Evolutionary conservation across 139 green algal species (phyloP).

Genomic region (Edaphochlamys debaryana): DNA sequence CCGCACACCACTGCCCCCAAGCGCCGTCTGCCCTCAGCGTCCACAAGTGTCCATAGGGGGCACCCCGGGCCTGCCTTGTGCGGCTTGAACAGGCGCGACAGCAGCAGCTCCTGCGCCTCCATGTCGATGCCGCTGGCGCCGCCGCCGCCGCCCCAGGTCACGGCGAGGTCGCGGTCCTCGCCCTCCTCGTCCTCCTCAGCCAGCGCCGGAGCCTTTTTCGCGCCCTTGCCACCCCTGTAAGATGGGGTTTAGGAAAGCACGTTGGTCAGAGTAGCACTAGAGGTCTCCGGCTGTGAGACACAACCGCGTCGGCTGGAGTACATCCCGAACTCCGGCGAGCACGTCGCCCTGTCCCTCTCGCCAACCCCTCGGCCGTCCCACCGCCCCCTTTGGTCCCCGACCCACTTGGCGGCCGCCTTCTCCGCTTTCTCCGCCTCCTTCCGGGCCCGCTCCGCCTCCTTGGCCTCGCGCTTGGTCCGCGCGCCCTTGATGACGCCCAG

Average conservation of each 20-base stretch:
- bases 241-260: no score
- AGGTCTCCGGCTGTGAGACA: no score
- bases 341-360: no score
- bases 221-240: neutral
- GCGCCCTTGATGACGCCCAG: conserved; percentile 27
- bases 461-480: neutral
- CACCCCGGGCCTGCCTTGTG: no score
- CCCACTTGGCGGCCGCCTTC: neutral
- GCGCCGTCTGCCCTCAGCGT: no score
- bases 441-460: neutral
- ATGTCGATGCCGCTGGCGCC: conserved; percentile 55
- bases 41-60: no score
- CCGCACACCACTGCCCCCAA: no score
- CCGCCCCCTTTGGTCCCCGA: neutral
- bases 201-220: neutral
- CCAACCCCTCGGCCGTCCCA: neutral
- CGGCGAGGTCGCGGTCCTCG: neutral
- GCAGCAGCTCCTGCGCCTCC: conserved; percentile 63
- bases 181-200: conserved; percentile 25
- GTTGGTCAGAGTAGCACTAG: no score
- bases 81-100: conserved; percentile 59
- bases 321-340: no score
- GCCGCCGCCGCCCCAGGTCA: conserved; percentile 61
- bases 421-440: neutral
- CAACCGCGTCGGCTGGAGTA: no score